Percentiles rank a stretch among this genome's conserved stretches.
These are phyloP conservation scores for Ustilago esculenta DNA, from an alignment of 1,284 basidiomycete genomes.

Conservation along the genomic window DNA sequence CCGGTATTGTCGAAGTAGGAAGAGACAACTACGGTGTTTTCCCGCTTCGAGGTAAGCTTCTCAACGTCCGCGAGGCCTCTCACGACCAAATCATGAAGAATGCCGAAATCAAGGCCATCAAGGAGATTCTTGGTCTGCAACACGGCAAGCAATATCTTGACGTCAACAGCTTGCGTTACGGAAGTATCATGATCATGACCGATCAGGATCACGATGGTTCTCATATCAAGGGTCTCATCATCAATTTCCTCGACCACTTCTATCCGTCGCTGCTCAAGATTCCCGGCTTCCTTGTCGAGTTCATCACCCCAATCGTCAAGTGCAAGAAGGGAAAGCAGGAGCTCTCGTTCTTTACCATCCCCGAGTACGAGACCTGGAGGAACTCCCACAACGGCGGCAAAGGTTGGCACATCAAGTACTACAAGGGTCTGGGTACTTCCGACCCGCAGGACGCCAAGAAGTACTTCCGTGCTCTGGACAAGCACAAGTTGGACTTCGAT, in stretches of 20 bases:
- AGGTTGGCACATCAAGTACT: constrained; percentile 77
- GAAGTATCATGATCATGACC: constrained; percentile 98
- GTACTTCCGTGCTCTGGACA: constrained; percentile 91
- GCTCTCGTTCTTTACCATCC: constrained; percentile 94
- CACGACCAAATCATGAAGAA: constrained; percentile 99
- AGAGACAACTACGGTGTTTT: constrained; percentile 98
- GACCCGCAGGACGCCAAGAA: constrained; percentile 86
- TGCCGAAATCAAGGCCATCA: constrained; percentile 94
- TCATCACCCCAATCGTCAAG: constrained; percentile 97
- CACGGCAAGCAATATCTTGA: constrained; percentile 88
- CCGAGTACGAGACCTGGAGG: constrained; percentile 94
- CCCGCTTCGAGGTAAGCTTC: constrained; percentile 92
- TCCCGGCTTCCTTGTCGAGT: constrained; percentile 94
- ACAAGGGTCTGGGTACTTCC: constrained; percentile 98
- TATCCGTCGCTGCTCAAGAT: constrained; percentile 93
- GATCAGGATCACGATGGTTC: constrained; percentile 99
- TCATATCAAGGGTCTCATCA: constrained; percentile 97
- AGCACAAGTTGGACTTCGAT: constrained; percentile 93
- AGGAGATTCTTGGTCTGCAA: constrained; percentile 96
- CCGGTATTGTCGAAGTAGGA: constrained; percentile 92
- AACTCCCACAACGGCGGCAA: constrained; percentile 80
- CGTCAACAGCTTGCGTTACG: constrained; percentile 83
- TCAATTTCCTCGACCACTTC: constrained; percentile 98
- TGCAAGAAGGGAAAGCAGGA: constrained; percentile 79
- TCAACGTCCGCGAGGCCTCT: constrained; percentile 96